Evolutionary conservation across 2,329 filamentous ascomycete species (phyloP), one percentile per base, ranked within the genome.

Genomic region (Alternaria triticimaculans): DNA sequence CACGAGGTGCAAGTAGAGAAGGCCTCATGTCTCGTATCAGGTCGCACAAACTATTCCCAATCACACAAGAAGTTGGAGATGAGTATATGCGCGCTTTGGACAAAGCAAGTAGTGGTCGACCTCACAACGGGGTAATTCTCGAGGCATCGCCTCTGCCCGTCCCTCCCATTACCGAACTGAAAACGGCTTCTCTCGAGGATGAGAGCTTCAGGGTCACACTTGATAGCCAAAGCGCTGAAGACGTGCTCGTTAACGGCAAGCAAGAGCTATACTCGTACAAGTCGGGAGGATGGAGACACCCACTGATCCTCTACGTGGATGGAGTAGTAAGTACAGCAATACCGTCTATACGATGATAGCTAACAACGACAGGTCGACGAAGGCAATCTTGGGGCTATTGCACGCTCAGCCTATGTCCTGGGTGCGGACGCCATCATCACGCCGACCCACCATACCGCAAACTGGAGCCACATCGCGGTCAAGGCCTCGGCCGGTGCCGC

Each of bases 401-500:
- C 98, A 46, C 91, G 96, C 37, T 93, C 93, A 6, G 93, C 94
- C 3, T 91, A 93, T 74, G 98, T 96, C 79, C 87, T 98, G n/a
- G 95, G 95, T 21, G 90, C 93, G 6, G 92, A 94, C 59, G 94
- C 92, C 5, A 87, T 99, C 20, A 89, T 89, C 3, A 89, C 97
- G 58, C 92, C 93, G 3, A 89, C 87, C 28, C 87, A 88, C 63
- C 90, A 80, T 10, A 89, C 91, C 15, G 92, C 94, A 0, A 87
- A 89, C 0, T 83, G 97, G 64, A 92, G 90, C 8, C 87, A 93
- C 0, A 87, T 94, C 9, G 90, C 92, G 0, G 86, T 97, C 64
- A 98, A 98, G 80, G 92, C 95, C 0, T 94, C 94, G 1, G 90
- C 93, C 0, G 96, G 96, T 8, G 95, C 95, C 4, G 90, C 92